Evolutionary conservation across 2,329 filamentous ascomycete genomes (phyloP).

Genomic region (Myriangium duriaei): DNA sequence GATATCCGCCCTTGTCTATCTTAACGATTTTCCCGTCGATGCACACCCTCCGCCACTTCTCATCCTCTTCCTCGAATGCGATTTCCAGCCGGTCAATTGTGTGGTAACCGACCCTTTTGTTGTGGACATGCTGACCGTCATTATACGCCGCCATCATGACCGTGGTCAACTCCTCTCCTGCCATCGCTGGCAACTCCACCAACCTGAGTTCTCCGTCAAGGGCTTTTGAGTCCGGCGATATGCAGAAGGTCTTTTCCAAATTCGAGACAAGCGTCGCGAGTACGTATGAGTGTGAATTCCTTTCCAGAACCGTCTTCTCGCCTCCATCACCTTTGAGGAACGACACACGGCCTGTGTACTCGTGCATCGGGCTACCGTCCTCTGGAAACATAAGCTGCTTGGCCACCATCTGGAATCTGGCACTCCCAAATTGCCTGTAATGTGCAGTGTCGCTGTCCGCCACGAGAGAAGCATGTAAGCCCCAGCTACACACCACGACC

Average conservation of each 20-base stretch:
- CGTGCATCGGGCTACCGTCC: conserved; percentile 41
- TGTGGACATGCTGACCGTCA: conserved; percentile 41
- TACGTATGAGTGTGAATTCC: conserved; percentile 57
- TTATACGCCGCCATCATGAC: conserved; percentile 58
- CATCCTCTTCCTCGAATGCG: conserved; percentile 53
- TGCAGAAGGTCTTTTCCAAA: conserved; percentile 68
- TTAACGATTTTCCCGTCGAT: conserved; percentile 83
- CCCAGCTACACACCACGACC: conserved; percentile 80
- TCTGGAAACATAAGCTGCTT: conserved; percentile 55
- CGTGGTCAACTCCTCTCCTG: conserved; percentile 56
- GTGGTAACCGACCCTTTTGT: conserved; percentile 55
- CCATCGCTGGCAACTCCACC: conserved; percentile 60
- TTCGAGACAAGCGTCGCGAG: conserved; percentile 66
- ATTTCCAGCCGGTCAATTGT: conserved; percentile 56
- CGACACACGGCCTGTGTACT: conserved; percentile 43
- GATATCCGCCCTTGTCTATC: conserved; percentile 56
- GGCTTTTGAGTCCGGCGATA: conserved; percentile 60
- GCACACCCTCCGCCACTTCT: conserved; percentile 71
- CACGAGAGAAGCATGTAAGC: conserved; percentile 76
- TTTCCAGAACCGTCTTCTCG: conserved; percentile 25
- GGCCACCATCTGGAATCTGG: conserved; percentile 77
- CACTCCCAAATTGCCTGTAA: conserved; percentile 63
- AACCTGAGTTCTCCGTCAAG: conserved; percentile 60
- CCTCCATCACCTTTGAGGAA: conserved; percentile 21
- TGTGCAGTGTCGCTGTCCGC: conserved; percentile 79